Evolutionary conservation across 2,329 filamentous ascomycete genomes (phyloP), one percentile per base, ranked within the genome.

Genomic region (Thielaviopsis musarum): DNA sequence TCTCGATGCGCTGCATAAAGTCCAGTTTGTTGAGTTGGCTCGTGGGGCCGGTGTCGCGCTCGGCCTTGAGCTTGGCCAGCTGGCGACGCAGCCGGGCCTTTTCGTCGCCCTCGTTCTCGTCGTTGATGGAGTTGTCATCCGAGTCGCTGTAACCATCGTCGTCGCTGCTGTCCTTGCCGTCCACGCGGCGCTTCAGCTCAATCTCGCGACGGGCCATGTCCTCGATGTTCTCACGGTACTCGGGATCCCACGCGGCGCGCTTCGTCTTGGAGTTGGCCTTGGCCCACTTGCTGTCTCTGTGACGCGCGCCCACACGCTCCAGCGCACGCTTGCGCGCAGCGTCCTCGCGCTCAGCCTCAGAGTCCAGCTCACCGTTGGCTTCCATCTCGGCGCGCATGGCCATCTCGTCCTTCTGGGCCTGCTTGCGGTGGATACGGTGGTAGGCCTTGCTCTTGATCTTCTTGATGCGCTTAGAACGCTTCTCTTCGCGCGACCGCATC

Each of bases 381-480:
- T 75, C 77, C 70, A 76, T 75, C 59, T 67, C 77, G 67, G 79
- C 77, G 19, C 72, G 72, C 17, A 73, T 70, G 17, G 77, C 78
- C 67, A 75, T 73, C 69, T 83, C 70, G 62, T 81, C 69, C 59
- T 78, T 74, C 64, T 78, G 71, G 65, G 75, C 66, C 70, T 83
- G 87, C 68, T 86, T 95, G 45, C 91, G 83, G 71, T 97, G 91
- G 15, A 97, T 85, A 52, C 91, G 85, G 59, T 91, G 87, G 69
- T 95, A 98, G 0, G 90, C 82, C 71, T 96, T 98, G 69, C 88
- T 94, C 77, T 98, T 98, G 74, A 98, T 98, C 76, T 97, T 97
- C 74, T 96, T 95, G 72, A 98, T 89, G 24, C 93, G 85, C 72
- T 91, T 94, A 7, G 90, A 82, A 60, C 90, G 85, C 52, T 90